phyloP scores from a whole-genome alignment of 306 rosid genomes.

The Luffa aegyptiaca region DNA sequence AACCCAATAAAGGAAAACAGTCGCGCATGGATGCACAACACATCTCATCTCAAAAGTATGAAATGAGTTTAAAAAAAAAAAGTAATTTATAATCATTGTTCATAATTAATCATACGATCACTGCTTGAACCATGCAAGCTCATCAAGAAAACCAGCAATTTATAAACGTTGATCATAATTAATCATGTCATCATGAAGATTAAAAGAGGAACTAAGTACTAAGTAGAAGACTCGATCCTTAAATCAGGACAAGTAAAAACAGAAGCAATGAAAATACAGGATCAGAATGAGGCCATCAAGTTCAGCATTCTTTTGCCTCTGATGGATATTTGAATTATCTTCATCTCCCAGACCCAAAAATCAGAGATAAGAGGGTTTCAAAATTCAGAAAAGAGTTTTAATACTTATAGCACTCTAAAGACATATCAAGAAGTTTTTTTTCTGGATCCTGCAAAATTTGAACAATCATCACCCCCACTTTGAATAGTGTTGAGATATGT shows the following conservation, averaged over 20 bases:
- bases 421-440: neutral
- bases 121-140: neutral
- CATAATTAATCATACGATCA: too few relatives aligned
- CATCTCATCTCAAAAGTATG: neutral
- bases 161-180: neutral
- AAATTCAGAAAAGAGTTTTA: neutral
- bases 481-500: neutral
- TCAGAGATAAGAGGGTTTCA: neutral
- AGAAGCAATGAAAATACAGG: neutral
- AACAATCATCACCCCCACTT: neutral
- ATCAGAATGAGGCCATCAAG: conserved; percentile 18
- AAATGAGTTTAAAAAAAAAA: too few relatives aligned
- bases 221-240: too few relatives aligned
- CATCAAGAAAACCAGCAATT: neutral
- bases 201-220: neutral
- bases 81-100: too few relatives aligned
- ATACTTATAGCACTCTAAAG: neutral
- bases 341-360: conserved; percentile 1
- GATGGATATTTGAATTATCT: neutral
- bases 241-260: neutral
- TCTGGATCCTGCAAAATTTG: neutral
- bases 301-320: conserved; percentile 10
- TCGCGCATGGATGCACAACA: neutral
- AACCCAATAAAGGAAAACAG: neutral
- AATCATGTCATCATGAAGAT: neutral